Evolutionary conservation across 2,329 filamentous ascomycete species (phyloP).

Genomic region (Pyricularia grisea): DNA sequence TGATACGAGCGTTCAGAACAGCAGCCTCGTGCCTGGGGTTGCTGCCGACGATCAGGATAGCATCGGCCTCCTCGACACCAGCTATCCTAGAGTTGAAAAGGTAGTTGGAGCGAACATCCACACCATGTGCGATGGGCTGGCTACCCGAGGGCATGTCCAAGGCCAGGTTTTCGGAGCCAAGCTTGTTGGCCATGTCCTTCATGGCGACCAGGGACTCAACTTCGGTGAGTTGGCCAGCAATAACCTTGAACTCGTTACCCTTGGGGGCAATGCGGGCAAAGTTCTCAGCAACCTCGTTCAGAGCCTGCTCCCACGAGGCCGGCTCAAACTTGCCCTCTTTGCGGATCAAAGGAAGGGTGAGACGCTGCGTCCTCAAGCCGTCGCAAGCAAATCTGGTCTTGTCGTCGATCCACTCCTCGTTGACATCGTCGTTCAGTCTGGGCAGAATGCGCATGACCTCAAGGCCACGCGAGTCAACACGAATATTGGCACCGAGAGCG

Average conservation of each 20-base stretch:
- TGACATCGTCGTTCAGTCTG: conserved; percentile 92
- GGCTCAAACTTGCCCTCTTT: conserved; percentile 86
- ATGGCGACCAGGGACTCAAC: conserved; percentile 90
- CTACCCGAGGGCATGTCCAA: conserved; percentile 82
- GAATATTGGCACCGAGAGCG: conserved; percentile 86
- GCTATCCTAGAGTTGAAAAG: conserved; percentile 93
- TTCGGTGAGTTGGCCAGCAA: conserved; percentile 86
- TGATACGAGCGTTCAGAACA: conserved; percentile 89
- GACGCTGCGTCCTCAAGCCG: conserved; percentile 87
- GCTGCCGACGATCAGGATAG: conserved; percentile 84
- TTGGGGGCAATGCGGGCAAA: conserved; percentile 72
- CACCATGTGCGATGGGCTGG: conserved; percentile 78
- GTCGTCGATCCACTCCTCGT: conserved; percentile 99
- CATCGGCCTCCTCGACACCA: conserved; percentile 89
- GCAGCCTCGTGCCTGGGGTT: conserved; percentile 95
- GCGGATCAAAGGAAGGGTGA: conserved; percentile 86
- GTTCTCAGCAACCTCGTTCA: conserved; percentile 76
- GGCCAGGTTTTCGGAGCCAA: conserved; percentile 91
- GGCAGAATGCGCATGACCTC: conserved; percentile 95
- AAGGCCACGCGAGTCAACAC: conserved; percentile 83
- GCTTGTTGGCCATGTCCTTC: conserved; percentile 94
- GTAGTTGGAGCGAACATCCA: conserved; percentile 91
- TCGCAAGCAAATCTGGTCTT: conserved; percentile 96
- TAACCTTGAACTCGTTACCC: conserved; percentile 90
- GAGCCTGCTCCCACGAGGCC: conserved; percentile 89